Evolutionary conservation across 2,329 filamentous ascomycete genomes (phyloP).

Genomic region (Xylaria sp.): DNA sequence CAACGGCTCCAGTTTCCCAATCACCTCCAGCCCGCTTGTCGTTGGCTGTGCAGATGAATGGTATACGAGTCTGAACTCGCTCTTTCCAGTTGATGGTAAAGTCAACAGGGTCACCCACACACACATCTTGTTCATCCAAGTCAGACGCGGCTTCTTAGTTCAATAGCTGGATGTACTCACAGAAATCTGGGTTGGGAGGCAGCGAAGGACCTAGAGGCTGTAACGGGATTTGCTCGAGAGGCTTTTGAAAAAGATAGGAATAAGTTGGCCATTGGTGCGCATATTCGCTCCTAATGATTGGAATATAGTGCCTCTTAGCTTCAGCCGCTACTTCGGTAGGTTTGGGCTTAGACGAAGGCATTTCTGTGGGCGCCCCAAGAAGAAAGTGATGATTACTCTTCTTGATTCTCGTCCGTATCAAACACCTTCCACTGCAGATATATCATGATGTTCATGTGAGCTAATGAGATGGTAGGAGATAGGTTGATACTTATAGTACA

Average conservation of each 20-base stretch:
- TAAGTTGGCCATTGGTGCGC: constrained; percentile 64
- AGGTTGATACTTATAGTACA: constrained; percentile 32
- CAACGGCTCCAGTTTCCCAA: constrained; percentile 74
- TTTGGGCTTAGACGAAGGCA: constrained; percentile 69
- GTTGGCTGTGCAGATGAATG: constrained; percentile 78
- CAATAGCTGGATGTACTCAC: constrained; percentile 43
- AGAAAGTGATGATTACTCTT: constrained; percentile 33
- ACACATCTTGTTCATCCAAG: constrained; percentile 55
- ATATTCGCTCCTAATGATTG: constrained; percentile 68
- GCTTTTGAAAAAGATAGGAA: constrained; percentile 68
- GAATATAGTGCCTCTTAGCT: constrained; percentile 76
- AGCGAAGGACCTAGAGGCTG: constrained; percentile 50
- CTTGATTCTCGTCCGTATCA: constrained; percentile 10
- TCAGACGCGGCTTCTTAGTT: constrained; percentile 34
- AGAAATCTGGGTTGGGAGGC: constrained; percentile 58
- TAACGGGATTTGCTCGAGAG: constrained; percentile 58
- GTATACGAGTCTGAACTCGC: constrained; percentile 58
- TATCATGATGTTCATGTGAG: constrained; percentile 10
- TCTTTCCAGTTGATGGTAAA: constrained; percentile 68
- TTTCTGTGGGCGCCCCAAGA: constrained; percentile 45
- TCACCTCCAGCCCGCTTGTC: constrained; percentile 82
- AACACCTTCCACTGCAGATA: constrained; percentile 8
- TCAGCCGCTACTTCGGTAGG: constrained; percentile 77
- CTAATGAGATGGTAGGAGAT: constrained; percentile 15
- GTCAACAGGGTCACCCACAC: constrained; percentile 68